Evolutionary conservation across 164 flowering plant species (phyloP).

Genomic region (Hamamelis virginiana): DNA sequence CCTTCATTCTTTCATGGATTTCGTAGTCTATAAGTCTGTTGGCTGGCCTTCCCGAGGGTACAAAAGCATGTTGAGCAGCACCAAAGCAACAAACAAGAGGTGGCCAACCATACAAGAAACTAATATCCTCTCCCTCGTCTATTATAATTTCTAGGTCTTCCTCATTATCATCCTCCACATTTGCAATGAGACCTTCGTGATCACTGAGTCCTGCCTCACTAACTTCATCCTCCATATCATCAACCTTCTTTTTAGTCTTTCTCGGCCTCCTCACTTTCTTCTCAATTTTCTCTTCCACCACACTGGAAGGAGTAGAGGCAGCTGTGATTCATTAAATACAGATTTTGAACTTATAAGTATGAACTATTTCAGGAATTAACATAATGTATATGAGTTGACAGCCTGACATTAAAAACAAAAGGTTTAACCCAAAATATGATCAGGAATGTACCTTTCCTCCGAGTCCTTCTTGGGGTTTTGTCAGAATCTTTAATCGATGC

Average conservation of each 20-base stretch:
- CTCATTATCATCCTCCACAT: slow-evolving; percentile 37
- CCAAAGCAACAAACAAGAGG: slow-evolving; percentile 98
- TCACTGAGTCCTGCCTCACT: slow-evolving; percentile 44
- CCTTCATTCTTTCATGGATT: slow-evolving; percentile 63
- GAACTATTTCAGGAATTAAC: neutral
- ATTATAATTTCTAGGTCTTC: slow-evolving; percentile 37
- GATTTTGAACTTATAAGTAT: slow-evolving; percentile 2
- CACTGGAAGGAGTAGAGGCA: slow-evolving; percentile 24
- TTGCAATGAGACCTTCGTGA: slow-evolving; percentile 25
- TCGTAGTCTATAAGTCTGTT: slow-evolving; percentile 76
- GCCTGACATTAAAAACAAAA: too few relatives aligned
- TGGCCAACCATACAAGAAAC: slow-evolving; percentile 80
- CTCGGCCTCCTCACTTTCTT: slow-evolving; percentile 45
- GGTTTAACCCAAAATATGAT: too few relatives aligned
- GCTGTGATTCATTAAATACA: too few relatives aligned
- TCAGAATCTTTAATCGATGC: slow-evolving; percentile 21
- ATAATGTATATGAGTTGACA: neutral
- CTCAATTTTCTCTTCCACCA: slow-evolving; percentile 36
- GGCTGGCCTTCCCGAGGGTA: slow-evolving; percentile 86
- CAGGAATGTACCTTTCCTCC: slow-evolving; percentile 47
- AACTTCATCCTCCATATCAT: slow-evolving; percentile 26
- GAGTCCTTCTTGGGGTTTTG: slow-evolving; percentile 30
- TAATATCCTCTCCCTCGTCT: slow-evolving; percentile 67
- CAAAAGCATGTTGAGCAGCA: slow-evolving; percentile 77
- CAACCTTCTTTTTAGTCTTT: slow-evolving; percentile 38